Conservation (phyloP, 768 basidiomycete species). For the Naganishia friedmannii region DNA sequence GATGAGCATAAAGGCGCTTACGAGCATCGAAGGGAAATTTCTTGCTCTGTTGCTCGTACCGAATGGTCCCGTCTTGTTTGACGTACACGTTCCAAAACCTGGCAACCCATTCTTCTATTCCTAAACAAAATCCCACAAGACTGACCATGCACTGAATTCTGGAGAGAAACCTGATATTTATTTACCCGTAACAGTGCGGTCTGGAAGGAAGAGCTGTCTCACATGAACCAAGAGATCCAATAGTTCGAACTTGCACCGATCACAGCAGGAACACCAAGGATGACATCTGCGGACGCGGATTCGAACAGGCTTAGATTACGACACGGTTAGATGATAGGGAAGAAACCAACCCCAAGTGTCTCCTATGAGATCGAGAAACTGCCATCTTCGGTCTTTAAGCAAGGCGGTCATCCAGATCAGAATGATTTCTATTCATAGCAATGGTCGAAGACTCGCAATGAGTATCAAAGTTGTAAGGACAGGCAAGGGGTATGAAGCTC, state of each 20-base stretch:
- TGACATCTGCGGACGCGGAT: neutral
- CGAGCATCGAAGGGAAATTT: neutral
- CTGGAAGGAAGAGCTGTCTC: neutral
- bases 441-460: no score
- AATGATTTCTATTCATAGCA: neutral
- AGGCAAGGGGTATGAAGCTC: no score
- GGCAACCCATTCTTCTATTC: neutral
- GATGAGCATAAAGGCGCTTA: neutral
- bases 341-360: constrained; percentile 4
- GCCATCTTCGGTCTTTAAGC: neutral
- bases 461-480: no score
- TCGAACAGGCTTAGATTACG: neutral
- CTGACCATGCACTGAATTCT: neutral
- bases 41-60: neutral
- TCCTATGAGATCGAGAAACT: neutral
- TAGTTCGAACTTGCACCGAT: constrained; percentile 2
- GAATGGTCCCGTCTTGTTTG: neutral
- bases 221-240: constrained; percentile 7
- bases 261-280: neutral
- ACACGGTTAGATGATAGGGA: neutral
- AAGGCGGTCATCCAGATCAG: neutral
- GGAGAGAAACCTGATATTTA: neutral
- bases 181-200: neutral
- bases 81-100: neutral
- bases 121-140: neutral